Conservation (phyloP, 768 basidiomycete species). For the Agrocybe chaxingu region DNA sequence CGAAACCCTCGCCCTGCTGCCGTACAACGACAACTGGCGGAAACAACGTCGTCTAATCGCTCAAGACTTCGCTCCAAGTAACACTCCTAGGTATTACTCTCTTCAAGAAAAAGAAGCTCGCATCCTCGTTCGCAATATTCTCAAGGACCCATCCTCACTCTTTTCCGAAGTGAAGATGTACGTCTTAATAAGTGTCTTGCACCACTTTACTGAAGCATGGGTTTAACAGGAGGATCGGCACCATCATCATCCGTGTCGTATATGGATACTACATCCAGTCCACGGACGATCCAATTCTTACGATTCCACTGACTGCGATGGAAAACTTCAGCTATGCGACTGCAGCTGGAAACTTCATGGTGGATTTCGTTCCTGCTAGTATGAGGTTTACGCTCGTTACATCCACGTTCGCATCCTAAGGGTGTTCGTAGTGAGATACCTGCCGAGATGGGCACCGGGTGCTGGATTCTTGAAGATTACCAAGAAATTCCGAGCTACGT, state of each 20-base stretch:
- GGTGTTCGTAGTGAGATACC: conserved; percentile 24
- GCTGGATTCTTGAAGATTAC: conserved; percentile 46
- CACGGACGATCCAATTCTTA: conserved; percentile 41
- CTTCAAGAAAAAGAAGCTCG: conserved; percentile 9
- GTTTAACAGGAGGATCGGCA: conserved; percentile 36
- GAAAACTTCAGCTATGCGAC: conserved; percentile 44
- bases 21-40: conserved; percentile 32
- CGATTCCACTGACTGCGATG: conserved; percentile 40
- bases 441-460: conserved; percentile 55
- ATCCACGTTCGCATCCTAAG: not conserved
- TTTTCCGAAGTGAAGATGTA: conserved; percentile 22
- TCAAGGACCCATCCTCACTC: conserved; percentile 14
- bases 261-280: conserved; percentile 52
- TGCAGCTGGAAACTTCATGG: conserved; percentile 28
- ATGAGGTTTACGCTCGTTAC: conserved; percentile 4
- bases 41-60: conserved; percentile 24
- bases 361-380: conserved; percentile 33
- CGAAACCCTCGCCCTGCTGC: conserved; percentile 35
- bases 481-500: conserved; percentile 23
- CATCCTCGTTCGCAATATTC: conserved; percentile 7
- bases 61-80: conserved; percentile 2
- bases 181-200: not conserved
- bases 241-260: conserved; percentile 45
- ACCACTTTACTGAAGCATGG: not conserved
- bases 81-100: not conserved